Evolutionary conservation across 371 early-diverging fungal genomes (phyloP).

Genomic region (Mucor indicus): DNA sequence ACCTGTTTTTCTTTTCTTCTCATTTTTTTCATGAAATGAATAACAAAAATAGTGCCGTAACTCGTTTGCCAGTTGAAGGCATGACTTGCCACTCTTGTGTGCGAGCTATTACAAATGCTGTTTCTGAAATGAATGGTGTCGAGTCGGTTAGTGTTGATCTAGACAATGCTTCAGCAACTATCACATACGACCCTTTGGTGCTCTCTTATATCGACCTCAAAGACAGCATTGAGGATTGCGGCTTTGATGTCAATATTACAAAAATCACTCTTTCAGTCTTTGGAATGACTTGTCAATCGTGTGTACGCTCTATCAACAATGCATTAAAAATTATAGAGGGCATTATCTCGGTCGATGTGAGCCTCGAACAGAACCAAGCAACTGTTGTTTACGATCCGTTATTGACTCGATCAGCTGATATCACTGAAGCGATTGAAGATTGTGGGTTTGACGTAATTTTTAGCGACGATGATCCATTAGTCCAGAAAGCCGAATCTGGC

Average conservation of each 20-base stretch:
- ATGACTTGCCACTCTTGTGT: constrained; percentile 72
- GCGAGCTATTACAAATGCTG: constrained; percentile 30
- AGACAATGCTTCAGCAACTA: constrained; percentile 23
- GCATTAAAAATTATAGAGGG: constrained; percentile 21
- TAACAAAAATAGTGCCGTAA: too few relatives aligned
- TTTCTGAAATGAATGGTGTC: constrained; percentile 36
- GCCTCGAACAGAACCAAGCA: constrained; percentile 48
- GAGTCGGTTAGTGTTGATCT: constrained; percentile 36
- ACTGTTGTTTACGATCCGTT: constrained; percentile 25
- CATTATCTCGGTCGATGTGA: constrained; percentile 25
- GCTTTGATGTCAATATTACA: constrained; percentile 21
- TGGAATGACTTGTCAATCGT: constrained; percentile 93
- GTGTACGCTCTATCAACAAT: constrained; percentile 55
- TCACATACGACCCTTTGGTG: constrained; percentile 26
- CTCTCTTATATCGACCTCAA: constrained; percentile 9
- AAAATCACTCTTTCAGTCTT: constrained; percentile 32
- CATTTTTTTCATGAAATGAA: too few relatives aligned
- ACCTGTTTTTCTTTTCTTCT: too few relatives aligned
- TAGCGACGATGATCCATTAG: not conserved
- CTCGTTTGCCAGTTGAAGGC: constrained; percentile 49
- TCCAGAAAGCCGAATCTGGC: constrained; percentile 72
- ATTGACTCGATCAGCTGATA: constrained; percentile 18
- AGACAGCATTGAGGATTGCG: constrained; percentile 38
- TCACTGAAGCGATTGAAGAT: constrained; percentile 35
- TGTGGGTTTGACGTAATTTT: constrained; percentile 29